Conservation (phyloP, 139 green algal genomes). For the Desmodesmus armatus region DNA sequence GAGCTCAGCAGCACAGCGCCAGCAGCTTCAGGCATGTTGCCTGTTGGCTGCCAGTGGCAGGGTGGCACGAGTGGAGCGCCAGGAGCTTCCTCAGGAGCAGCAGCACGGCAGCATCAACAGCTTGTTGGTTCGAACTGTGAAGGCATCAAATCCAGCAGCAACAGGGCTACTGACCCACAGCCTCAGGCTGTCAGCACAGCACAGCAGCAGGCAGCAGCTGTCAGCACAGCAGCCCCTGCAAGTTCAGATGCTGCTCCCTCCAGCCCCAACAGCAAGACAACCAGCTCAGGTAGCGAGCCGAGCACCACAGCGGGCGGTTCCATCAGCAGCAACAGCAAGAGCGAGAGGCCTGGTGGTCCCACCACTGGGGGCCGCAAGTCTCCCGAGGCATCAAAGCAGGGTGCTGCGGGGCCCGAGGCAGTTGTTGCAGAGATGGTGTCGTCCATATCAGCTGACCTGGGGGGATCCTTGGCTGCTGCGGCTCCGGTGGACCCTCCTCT, state of each 20-base stretch:
- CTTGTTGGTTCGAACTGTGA: too few species aligned
- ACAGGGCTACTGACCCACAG: neutral
- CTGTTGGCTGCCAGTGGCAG: too few species aligned
- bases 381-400: too few species aligned
- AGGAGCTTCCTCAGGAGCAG: neutral
- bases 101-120: neutral
- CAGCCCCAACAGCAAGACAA: neutral
- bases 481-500: neutral
- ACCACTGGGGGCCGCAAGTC: too few species aligned
- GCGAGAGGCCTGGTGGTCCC: neutral
- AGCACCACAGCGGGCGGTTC: neutral
- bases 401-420: neutral
- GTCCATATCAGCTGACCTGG: slow-evolving; percentile 11
- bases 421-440: slow-evolving; percentile 10
- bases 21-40: neutral
- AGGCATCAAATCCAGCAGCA: slow-evolving; percentile 3
- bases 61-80: too few species aligned
- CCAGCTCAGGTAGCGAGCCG: neutral
- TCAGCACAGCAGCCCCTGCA: neutral
- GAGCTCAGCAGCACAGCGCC: neutral
- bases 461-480: neutral
- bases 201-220: neutral
- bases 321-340: slow-evolving; percentile 28
- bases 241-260: neutral
- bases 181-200: neutral